A percentile compares a stretch with the other conserved stretches of the same genome.
Conservation (phyloP, 805 yeast species). For the Middelhovenomyces tepae region DNA sequence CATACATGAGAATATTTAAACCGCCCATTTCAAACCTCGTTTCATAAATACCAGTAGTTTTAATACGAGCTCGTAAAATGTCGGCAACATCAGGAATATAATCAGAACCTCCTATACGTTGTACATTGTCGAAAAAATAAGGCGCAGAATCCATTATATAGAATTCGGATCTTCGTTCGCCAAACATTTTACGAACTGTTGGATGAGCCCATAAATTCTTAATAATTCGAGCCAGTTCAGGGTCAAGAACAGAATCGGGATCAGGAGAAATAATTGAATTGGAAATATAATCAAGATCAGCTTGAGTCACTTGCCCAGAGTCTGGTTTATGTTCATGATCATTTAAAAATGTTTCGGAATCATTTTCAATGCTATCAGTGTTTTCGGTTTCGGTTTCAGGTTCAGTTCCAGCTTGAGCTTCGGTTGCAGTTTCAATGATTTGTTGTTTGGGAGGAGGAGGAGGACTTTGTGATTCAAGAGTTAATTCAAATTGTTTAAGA, state of each 20-base stretch:
- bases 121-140: constrained; percentile 57
- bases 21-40: constrained; percentile 69
- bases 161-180: constrained; percentile 52
- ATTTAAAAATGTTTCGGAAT: not conserved
- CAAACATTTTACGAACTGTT: constrained; percentile 44
- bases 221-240: constrained; percentile 40
- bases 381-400: constrained; percentile 3
- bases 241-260: constrained; percentile 45
- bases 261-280: constrained; percentile 44
- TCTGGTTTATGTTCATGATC: constrained; percentile 1
- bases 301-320: constrained; percentile 19
- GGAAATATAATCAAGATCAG: constrained; percentile 31
- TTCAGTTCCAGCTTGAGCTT: constrained; percentile 1
- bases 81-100: constrained; percentile 72
- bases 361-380: constrained; percentile 3
- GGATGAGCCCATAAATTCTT: constrained; percentile 47
- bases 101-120: constrained; percentile 47
- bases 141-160: constrained; percentile 78
- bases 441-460: no score
- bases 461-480: constrained; percentile 23
- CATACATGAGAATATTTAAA: constrained; percentile 55
- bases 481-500: constrained; percentile 38
- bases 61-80: constrained; percentile 77
- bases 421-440: constrained; percentile 1
- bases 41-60: constrained; percentile 88